Conservation (phyloP, 179 eudicot species). For the Patellifolia procumbens region DNA sequence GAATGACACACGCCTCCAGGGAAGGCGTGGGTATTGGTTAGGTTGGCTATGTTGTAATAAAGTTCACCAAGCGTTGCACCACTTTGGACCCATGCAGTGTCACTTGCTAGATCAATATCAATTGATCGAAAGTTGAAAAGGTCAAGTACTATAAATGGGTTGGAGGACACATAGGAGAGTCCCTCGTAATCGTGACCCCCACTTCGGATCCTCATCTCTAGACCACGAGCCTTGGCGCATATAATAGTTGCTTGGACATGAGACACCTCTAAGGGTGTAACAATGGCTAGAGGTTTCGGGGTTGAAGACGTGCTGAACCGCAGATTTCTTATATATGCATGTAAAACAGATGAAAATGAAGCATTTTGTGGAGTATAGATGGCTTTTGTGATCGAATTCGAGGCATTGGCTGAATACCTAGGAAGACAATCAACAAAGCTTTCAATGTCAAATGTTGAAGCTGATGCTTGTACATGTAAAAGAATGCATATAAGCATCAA, state of each 20-base stretch:
- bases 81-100: conserved; percentile 36
- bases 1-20: conserved; percentile 37
- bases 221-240: conserved; percentile 31
- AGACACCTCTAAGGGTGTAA: conserved; percentile 25
- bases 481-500: not conserved
- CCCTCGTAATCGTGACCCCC: conserved; percentile 45
- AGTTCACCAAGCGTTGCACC: conserved; percentile 43
- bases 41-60: conserved; percentile 31
- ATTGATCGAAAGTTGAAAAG: conserved; percentile 38
- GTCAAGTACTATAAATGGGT: conserved; percentile 39
- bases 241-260: conserved; percentile 37
- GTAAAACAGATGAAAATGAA: conserved; percentile 25
- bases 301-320: conserved; percentile 35
- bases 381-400: conserved; percentile 16
- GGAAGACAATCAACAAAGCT: conserved; percentile 31
- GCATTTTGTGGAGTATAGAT: conserved; percentile 25
- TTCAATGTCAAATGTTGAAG: not conserved
- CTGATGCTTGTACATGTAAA: conserved; percentile 3
- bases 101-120: conserved; percentile 22
- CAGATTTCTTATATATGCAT: conserved; percentile 34
- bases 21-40: conserved; percentile 32
- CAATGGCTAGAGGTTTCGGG: conserved; percentile 35
- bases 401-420: not conserved
- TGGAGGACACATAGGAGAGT: conserved; percentile 31
- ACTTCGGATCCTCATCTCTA: conserved; percentile 38